A percentile compares a stretch with the other conserved stretches of the same genome.
Evolutionary conservation across 2,329 filamentous ascomycete genomes (phyloP).

Genomic region (Sclerotinia trifoliorum): DNA sequence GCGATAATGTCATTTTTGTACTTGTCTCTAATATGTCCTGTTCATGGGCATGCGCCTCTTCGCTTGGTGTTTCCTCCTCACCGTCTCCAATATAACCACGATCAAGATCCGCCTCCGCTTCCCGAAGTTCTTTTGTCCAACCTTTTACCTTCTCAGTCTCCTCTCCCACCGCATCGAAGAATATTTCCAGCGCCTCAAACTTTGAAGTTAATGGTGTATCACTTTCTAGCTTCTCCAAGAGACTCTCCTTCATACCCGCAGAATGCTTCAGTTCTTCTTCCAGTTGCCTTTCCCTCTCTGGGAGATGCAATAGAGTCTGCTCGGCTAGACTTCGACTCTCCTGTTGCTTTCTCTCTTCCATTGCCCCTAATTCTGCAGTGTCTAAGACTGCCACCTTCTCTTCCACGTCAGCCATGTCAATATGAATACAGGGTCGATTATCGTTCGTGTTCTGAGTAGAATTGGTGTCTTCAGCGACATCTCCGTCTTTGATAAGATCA

Average conservation of each 20-base stretch:
- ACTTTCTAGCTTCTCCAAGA: slow-evolving; percentile 3
- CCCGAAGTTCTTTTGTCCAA: slow-evolving; percentile 3
- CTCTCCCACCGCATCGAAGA: neutral
- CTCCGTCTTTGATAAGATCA: neutral
- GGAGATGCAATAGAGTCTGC: neutral
- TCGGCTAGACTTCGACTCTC: neutral
- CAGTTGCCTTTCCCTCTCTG: neutral
- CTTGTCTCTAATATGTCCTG: neutral
- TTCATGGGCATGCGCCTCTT: neutral
- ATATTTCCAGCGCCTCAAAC: neutral
- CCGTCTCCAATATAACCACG: neutral
- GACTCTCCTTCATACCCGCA: neutral
- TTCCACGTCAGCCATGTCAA: slow-evolving; percentile 1
- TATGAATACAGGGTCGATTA: neutral
- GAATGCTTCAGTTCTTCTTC: neutral
- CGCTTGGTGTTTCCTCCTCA: neutral
- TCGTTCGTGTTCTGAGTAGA: neutral
- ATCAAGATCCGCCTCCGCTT: neutral
- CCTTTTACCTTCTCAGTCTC: neutral
- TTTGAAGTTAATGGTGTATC: neutral
- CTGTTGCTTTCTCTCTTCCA: neutral
- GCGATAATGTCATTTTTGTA: neutral
- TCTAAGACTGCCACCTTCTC: slow-evolving; percentile 1
- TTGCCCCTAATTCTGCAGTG: neutral
- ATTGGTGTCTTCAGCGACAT: neutral